A percentile compares a stretch with the other conserved stretches of the same genome.
These are phyloP conservation scores for Hevea brasiliensis DNA, from an alignment of 345 rosid species.

Conservation along the genomic window DNA sequence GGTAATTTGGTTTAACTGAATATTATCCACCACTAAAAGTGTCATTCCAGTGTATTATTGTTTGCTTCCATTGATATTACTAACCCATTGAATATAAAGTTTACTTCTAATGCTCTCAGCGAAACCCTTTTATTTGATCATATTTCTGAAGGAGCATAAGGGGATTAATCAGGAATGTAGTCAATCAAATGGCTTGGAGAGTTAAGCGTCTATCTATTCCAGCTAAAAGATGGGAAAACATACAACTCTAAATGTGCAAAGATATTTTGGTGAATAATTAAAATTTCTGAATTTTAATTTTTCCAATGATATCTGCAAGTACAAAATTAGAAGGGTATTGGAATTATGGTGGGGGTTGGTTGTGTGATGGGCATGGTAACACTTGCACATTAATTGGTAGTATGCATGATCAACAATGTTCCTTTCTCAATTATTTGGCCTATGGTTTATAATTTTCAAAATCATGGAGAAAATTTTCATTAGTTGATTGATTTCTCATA, in stretches of 20 bases:
- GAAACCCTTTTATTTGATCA: no score
- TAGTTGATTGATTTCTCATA: background rate
- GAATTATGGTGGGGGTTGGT: background rate
- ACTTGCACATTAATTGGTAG: background rate
- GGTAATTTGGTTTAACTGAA: no score
- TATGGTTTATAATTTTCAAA: background rate
- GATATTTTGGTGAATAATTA: background rate
- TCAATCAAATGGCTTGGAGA: constrained; percentile 1
- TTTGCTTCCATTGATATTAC: no score
- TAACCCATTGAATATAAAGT: no score
- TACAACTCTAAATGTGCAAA: background rate
- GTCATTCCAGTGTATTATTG: no score
- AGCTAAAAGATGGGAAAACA: background rate
- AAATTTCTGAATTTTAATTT: background rate
- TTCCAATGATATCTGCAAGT: background rate
- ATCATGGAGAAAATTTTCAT: no score
- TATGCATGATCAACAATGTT: background rate
- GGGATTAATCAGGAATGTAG: no score
- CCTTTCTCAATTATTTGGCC: background rate
- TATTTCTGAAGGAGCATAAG: no score
- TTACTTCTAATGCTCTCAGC: no score
- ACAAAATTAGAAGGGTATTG: background rate
- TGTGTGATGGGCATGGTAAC: background rate
- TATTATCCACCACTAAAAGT: no score
- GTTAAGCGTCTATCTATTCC: background rate